A percentile compares a stretch with the other conserved stretches of the same genome.
Evolutionary conservation across 495 filamentous ascomycete species (phyloP).

Genomic region (Trichoderma parareesei): DNA sequence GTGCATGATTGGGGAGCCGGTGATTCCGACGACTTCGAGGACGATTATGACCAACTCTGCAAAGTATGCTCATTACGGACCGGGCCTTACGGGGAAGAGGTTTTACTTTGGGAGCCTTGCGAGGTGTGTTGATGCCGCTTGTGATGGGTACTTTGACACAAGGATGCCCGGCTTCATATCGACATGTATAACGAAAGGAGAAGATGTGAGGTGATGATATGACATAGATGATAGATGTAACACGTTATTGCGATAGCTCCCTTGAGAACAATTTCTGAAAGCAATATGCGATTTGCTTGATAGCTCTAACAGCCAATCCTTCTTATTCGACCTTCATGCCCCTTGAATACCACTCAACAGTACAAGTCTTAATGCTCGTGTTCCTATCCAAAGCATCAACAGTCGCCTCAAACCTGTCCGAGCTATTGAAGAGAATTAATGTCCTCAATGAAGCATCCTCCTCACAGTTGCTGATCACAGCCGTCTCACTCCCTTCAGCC

Average conservation of each 20-base stretch:
- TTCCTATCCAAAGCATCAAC: too few species aligned
- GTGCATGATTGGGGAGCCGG: slow-evolving; percentile 10
- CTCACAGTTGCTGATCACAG: neutral
- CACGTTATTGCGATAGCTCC: too few species aligned
- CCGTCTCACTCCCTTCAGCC: neutral
- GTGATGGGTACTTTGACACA: neutral
- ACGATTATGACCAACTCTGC: slow-evolving; percentile 7
- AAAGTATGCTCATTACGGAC: slow-evolving; percentile 9
- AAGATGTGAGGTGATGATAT: too few species aligned
- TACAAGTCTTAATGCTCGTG: neutral
- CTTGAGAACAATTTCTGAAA: neutral
- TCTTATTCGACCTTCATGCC: neutral
- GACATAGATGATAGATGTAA: too few species aligned
- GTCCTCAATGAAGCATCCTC: neutral
- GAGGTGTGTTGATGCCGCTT: slow-evolving; percentile 1
- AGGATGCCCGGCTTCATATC: neutral
- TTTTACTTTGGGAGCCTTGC: slow-evolving; percentile 8
- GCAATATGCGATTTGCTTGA: neutral
- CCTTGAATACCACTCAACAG: neutral
- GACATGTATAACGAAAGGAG: too few species aligned
- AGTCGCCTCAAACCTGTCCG: neutral
- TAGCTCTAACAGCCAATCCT: neutral
- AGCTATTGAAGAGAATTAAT: neutral
- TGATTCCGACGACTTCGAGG: neutral
- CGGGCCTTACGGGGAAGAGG: slow-evolving; percentile 1